These are phyloP conservation scores for Rhododendron molle DNA, from an alignment of 148 eudicot species.

Conservation along the genomic window DNA sequence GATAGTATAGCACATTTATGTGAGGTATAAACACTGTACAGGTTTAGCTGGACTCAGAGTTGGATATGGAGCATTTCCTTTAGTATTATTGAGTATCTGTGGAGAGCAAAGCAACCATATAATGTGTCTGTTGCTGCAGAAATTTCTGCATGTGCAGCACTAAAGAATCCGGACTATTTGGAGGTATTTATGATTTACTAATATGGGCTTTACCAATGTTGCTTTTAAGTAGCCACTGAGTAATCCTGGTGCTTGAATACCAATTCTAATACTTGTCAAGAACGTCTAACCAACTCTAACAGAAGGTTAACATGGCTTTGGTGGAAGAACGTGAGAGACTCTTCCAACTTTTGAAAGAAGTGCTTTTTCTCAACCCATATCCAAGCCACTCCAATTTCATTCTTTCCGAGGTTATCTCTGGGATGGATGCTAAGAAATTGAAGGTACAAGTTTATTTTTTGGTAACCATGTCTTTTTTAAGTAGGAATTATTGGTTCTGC, in stretches of 20 bases:
- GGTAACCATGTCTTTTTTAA: neutral
- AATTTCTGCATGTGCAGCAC: conserved; percentile 93
- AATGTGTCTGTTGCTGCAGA: conserved; percentile 99
- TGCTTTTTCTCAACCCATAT: conserved; percentile 78
- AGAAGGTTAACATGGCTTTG: conserved; percentile 85
- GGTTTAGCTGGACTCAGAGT: conserved; percentile 90
- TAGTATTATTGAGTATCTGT: conserved; percentile 79
- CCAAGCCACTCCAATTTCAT: conserved; percentile 94
- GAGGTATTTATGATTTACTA: conserved; percentile 41
- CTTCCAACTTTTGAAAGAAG: conserved; percentile 65
- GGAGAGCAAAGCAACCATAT: conserved; percentile 98
- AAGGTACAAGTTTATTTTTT: conserved; percentile 45
- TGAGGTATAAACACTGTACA: conserved; percentile 24
- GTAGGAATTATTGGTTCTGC: neutral
- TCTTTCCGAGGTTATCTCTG: conserved; percentile 77
- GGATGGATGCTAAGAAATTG: conserved; percentile 87
- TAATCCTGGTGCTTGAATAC: neutral
- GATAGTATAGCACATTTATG: neutral
- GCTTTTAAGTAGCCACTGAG: neutral
- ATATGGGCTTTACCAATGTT: neutral
- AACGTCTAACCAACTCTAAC: conserved; percentile 34
- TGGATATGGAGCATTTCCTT: conserved; percentile 96
- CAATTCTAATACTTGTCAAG: conserved; percentile 9
- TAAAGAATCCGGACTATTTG: conserved; percentile 68
- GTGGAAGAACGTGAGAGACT: conserved; percentile 84